Conservation (phyloP, 306 rosid genomes). For the Prunus kanzakura region DNA sequence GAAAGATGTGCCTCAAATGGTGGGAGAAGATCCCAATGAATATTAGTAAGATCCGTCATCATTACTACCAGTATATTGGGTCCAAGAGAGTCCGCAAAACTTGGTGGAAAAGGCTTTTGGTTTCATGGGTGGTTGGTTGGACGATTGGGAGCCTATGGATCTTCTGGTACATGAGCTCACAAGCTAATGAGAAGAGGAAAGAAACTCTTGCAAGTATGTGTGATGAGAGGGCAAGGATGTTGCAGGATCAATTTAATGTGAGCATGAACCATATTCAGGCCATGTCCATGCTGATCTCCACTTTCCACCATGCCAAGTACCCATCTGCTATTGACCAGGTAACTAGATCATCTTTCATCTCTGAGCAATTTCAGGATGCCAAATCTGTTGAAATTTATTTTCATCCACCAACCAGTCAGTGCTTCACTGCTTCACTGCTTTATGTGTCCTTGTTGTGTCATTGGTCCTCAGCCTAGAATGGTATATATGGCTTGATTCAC, state of each 20-base stretch:
- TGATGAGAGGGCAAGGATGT: conserved; percentile 95
- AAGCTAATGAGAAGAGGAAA: conserved; percentile 80
- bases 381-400: not conserved
- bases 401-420: not conserved
- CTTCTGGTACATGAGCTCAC: conserved; percentile 56
- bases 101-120: conserved; percentile 60
- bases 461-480: not conserved
- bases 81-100: conserved; percentile 43
- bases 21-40: conserved; percentile 61
- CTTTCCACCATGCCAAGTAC: conserved; percentile 79
- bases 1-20: conserved; percentile 59
- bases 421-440: not conserved
- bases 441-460: no score
- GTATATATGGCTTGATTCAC: conserved; percentile 12
- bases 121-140: conserved; percentile 66
- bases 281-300: conserved; percentile 89
- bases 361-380: conserved; percentile 5
- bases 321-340: conserved; percentile 97
- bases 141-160: conserved; percentile 49
- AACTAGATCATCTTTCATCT: conserved; percentile 24
- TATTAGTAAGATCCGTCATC: conserved; percentile 42
- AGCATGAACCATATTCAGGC: conserved; percentile 98
- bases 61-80: conserved; percentile 53
- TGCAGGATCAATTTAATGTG: conserved; percentile 96
- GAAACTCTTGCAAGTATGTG: conserved; percentile 88